Conservation (phyloP, 192 early-diverging fungal genomes). For the Coemansia sp. region DNA sequence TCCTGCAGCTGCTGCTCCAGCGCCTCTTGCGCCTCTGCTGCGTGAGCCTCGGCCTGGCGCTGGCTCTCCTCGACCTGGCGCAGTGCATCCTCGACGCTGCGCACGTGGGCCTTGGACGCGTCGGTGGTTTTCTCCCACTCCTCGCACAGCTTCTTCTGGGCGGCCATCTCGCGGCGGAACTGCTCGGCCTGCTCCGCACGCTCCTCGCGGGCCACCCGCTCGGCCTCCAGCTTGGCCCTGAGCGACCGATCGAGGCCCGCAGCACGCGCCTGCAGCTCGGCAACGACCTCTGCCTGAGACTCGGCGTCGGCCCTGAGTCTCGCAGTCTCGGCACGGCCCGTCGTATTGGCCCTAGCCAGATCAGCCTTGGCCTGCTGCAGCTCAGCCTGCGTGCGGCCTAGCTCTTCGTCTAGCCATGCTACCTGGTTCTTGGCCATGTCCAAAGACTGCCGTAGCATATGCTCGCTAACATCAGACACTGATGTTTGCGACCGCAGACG, state of each 20-base stretch:
- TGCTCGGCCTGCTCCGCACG: constrained; percentile 62
- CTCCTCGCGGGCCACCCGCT: constrained; percentile 57
- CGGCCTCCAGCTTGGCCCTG: constrained; percentile 58
- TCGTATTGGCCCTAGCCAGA: constrained; percentile 23
- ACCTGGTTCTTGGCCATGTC: constrained; percentile 61
- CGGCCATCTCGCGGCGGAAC: constrained; percentile 69
- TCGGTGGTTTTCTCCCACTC: constrained; percentile 63
- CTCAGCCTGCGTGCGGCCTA: constrained; percentile 52
- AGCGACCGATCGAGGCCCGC: constrained; percentile 52
- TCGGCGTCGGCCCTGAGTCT: constrained; percentile 60
- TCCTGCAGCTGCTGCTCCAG: constrained; percentile 54
- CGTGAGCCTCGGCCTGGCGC: constrained; percentile 38
- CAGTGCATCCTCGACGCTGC: constrained; percentile 58
- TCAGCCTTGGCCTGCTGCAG: constrained; percentile 48
- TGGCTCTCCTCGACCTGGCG: constrained; percentile 57
- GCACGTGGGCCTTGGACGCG: constrained; percentile 59
- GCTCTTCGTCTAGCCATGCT: constrained; percentile 72
- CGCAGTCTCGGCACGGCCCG: constrained; percentile 48
- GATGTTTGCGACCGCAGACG: constrained; percentile 40
- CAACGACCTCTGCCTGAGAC: constrained; percentile 58
- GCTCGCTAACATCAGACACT: constrained; percentile 45
- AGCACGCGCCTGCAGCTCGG: constrained; percentile 51
- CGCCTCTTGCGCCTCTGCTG: constrained; percentile 27
- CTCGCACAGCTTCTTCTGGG: constrained; percentile 64
- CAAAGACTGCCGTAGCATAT: constrained; percentile 63